phyloP scores from a whole-genome alignment of 352 stramenopile species.

The Pythium sp. region DNA sequence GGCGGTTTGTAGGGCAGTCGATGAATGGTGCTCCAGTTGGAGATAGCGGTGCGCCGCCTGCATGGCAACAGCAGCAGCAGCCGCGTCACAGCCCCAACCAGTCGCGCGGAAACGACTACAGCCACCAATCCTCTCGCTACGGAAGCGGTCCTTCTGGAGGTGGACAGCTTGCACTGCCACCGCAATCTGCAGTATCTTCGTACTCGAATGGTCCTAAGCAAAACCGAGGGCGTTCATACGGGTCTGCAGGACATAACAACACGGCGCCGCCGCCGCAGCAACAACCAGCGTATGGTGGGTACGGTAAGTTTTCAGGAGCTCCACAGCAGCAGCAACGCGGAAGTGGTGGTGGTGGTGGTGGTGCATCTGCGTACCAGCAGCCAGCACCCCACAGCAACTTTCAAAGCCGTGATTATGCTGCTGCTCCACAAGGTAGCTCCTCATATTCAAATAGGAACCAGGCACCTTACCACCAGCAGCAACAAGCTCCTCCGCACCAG shows the following conservation, averaged over 20 bases:
- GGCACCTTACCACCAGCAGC: conserved; percentile 22
- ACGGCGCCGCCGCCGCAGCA: conserved; percentile 12
- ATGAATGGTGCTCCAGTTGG: conserved; percentile 3
- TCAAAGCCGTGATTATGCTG: conserved; percentile 15
- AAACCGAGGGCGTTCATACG: conserved; percentile 9
- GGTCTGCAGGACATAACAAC: not conserved
- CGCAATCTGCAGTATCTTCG: conserved; percentile 12
- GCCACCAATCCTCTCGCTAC: conserved; percentile 6
- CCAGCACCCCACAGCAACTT: conserved; percentile 5
- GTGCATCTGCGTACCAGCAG: conserved; percentile 13
- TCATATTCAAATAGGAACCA: conserved; percentile 19
- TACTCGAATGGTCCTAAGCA: conserved; percentile 16
- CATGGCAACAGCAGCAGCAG: conserved; percentile 7
- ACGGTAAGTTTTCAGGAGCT: conserved; percentile 15
- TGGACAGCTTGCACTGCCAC: not conserved
- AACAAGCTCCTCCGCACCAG: conserved; percentile 9
- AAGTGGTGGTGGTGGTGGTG: not conserved
- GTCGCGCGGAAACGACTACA: conserved; percentile 11
- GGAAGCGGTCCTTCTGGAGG: conserved; percentile 6
- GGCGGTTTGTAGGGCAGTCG: conserved; percentile 12
- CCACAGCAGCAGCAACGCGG: conserved; percentile 13
- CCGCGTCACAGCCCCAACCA: not conserved
- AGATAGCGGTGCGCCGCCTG: conserved; percentile 1
- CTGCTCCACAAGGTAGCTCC: conserved; percentile 7
- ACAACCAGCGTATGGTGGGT: conserved; percentile 8